These are phyloP conservation scores for Rhodotorula diobovata DNA, from an alignment of 768 basidiomycete species.

Conservation along the genomic window DNA sequence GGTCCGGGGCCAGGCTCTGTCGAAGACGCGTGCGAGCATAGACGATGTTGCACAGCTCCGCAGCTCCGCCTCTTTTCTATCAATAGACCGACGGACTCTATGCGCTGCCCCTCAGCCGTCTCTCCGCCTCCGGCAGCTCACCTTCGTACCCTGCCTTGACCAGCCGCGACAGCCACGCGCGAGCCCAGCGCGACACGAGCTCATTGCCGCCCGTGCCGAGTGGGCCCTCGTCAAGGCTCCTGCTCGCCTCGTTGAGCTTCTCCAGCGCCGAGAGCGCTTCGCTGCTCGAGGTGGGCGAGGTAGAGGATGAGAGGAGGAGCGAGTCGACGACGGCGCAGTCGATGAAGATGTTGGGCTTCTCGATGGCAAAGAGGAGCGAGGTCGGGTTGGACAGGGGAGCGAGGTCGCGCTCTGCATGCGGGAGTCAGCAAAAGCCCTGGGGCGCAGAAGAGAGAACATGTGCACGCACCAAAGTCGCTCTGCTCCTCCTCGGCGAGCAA, in stretches of 20 bases:
- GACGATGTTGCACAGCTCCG: too few relatives aligned
- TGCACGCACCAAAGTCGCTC: not conserved
- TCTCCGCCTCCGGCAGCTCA: not conserved
- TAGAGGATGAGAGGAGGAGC: not conserved
- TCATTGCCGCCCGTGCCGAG: conserved; percentile 31
- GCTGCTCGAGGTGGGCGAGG: not conserved
- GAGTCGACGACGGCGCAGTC: not conserved
- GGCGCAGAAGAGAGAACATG: not conserved
- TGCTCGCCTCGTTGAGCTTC: not conserved
- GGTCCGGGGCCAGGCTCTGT: too few relatives aligned
- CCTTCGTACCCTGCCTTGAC: not conserved
- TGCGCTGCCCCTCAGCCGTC: not conserved
- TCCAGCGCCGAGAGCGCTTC: not conserved
- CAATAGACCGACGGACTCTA: too few relatives aligned
- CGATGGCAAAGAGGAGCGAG: conserved; percentile 36
- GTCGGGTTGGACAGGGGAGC: conserved; percentile 25
- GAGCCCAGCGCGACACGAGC: conserved; percentile 24
- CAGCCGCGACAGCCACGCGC: not conserved
- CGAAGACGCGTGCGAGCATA: too few relatives aligned
- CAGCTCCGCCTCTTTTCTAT: too few relatives aligned
- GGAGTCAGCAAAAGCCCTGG: too few relatives aligned
- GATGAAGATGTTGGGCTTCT: conserved; percentile 37
- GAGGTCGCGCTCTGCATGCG: conserved; percentile 16
- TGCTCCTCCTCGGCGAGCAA: not conserved
- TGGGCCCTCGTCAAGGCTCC: conserved; percentile 11